Evolutionary conservation across 768 basidiomycete species (phyloP).

Genomic region (Dacryopinax primogenitus): DNA sequence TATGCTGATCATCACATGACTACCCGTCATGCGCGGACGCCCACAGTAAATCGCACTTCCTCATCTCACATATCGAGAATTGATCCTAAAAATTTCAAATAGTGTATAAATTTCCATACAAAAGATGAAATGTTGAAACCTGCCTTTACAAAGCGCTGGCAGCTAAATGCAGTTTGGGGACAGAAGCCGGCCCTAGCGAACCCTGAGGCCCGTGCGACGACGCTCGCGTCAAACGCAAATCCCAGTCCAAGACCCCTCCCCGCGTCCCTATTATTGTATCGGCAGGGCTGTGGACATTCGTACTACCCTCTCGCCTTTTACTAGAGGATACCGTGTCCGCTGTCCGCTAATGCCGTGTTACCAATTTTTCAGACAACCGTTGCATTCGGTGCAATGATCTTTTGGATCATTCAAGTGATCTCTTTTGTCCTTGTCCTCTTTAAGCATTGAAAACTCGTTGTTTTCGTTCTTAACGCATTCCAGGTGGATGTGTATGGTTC

Average conservation of each 20-base stretch:
- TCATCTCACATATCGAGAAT: no score
- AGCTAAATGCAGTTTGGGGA: no score
- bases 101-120: no score
- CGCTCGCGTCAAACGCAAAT: background rate
- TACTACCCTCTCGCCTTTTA: constrained; percentile 10
- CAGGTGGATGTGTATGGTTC: no score
- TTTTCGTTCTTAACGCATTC: no score
- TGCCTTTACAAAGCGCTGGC: no score
- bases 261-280: background rate
- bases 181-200: no score
- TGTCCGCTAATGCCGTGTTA: constrained; percentile 7
- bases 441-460: background rate
- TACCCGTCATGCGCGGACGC: no score
- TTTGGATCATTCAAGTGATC: background rate
- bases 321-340: constrained; percentile 10
- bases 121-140: no score
- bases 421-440: background rate
- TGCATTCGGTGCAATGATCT: constrained; percentile 2
- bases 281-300: constrained; percentile 7
- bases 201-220: background rate
- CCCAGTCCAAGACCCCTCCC: background rate
- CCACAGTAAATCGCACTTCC: no score
- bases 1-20: no score
- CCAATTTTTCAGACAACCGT: constrained; percentile 5
- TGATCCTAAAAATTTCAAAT: no score